These are phyloP conservation scores for Zelonia costaricensis DNA, from an alignment of 208 protist species.

Conservation along the genomic window DNA sequence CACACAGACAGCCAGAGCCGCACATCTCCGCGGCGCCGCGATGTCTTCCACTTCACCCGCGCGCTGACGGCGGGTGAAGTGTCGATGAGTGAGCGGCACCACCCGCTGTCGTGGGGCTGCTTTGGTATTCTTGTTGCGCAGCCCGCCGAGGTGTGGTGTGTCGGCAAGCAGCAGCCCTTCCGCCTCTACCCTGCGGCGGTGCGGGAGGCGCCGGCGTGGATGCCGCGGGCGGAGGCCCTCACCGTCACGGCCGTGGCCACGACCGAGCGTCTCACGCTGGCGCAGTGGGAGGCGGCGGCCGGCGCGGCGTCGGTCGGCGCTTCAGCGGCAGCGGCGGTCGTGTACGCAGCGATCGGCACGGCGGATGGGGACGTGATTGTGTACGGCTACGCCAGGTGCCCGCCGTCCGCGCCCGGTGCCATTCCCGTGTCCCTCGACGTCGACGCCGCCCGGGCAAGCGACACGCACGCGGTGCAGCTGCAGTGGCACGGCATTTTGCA, in stretches of 20 bases:
- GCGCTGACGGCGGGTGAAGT: conserved; percentile 23
- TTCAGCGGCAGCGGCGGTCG: neutral
- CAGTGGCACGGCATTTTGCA: conserved; percentile 5
- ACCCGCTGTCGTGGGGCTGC: conserved; percentile 22
- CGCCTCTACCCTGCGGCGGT: conserved; percentile 17
- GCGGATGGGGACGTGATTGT: conserved; percentile 21
- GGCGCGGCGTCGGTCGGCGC: neutral
- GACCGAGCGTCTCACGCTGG: conserved; percentile 14
- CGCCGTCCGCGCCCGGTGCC: conserved; percentile 4
- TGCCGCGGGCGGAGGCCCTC: neutral
- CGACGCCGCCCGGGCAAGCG: neutral
- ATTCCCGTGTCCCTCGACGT: conserved; percentile 5
- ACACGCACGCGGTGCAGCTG: conserved; percentile 11
- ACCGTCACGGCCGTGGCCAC: conserved; percentile 14
- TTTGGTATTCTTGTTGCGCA: conserved; percentile 34
- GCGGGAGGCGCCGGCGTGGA: neutral
- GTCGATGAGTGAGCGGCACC: conserved; percentile 13
- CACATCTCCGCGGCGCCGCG: neutral
- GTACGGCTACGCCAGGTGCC: conserved; percentile 18
- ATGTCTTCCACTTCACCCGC: conserved; percentile 23
- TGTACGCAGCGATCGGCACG: conserved; percentile 19
- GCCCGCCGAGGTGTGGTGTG: conserved; percentile 26
- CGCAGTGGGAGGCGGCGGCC: conserved; percentile 13
- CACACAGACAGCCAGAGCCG: conserved; percentile 1
- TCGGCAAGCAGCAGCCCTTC: conserved; percentile 27